Evolutionary conservation across 345 rosid genomes (phyloP), one percentile per base, ranked within the genome.

Genomic region (Salix dunnii): DNA sequence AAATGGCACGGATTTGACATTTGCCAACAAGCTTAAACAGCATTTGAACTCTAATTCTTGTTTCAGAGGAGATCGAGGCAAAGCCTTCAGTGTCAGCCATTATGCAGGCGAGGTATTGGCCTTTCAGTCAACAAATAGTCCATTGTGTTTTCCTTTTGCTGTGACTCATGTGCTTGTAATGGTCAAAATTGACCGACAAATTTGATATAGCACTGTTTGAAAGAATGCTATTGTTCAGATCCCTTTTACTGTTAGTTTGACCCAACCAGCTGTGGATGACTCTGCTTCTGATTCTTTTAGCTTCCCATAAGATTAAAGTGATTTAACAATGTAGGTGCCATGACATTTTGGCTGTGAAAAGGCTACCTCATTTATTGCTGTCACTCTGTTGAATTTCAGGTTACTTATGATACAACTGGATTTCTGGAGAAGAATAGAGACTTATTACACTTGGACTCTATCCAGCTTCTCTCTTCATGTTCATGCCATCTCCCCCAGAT

Each of bases 401-500:
- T 96, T 79, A 89, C 86, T 20, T 96, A 96, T 83, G 97, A 96
- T 80, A 92, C 99, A 38, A 87, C 92, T 68, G 97, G 97, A 74
- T 96, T 96, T 87, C 84, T 96, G 75, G 99, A 96, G 87, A 96
- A 96, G 86, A 96, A 96, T 80, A 92, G 97, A 85, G 99, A 96
- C 91, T 85, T 92, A 53, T 78, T 96, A 77, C 99, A 91, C 82
- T 76, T 89, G 90, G 98, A 96, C 85, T 90, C 99, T 48, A 96
- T 96, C 84, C 89, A 92, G 55, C 97, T 96, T 77, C 83, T 96
- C 85, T 93, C 97, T 30, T 89, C 97, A 23, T 92, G 95, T 81
- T 91, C 97, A 28, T 86, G 97, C 86, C 91, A 79, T 77, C 97
- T 96, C 78, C 98, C 97, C 80, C 91, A 86, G 85, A 84, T 84